phyloP scores from a whole-genome alignment of 2,329 filamentous ascomycete species.

The Metarhizium humberi region DNA sequence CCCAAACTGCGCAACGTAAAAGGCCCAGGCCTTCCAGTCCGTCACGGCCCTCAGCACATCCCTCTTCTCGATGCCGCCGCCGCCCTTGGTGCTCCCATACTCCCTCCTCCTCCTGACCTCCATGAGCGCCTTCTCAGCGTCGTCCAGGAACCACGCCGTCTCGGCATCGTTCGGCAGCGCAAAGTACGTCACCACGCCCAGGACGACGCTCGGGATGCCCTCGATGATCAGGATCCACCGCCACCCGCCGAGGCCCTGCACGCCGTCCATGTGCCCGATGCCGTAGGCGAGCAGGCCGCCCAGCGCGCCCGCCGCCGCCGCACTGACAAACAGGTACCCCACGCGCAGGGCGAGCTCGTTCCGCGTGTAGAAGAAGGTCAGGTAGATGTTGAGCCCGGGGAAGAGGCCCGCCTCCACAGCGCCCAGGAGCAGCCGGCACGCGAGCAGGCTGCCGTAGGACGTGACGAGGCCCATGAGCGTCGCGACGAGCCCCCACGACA shows the following conservation, averaged over 20 bases:
- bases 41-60: conserved; percentile 59
- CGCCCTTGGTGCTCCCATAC: conserved; percentile 38
- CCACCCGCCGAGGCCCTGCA: conserved; percentile 57
- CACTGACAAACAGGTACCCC: conserved; percentile 62
- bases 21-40: conserved; percentile 70
- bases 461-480: conserved; percentile 59
- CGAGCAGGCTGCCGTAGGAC: conserved; percentile 57
- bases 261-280: conserved; percentile 64
- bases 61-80: conserved; percentile 37
- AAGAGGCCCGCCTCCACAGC: conserved; percentile 62
- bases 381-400: conserved; percentile 57
- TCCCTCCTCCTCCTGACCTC: conserved; percentile 24
- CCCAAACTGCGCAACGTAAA: conserved; percentile 62
- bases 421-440: conserved; percentile 59
- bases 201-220: conserved; percentile 30
- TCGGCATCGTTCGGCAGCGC: conserved; percentile 28
- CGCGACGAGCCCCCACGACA: conserved; percentile 59
- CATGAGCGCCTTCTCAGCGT: conserved; percentile 58
- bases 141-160: conserved; percentile 50
- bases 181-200: conserved; percentile 25
- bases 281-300: conserved; percentile 66
- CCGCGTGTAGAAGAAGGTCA: conserved; percentile 71
- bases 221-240: conserved; percentile 58
- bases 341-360: conserved; percentile 63
- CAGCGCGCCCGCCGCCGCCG: conserved; percentile 61